Conservation (phyloP, 2,329 filamentous ascomycete genomes). For the Aspergillus intermedius region DNA sequence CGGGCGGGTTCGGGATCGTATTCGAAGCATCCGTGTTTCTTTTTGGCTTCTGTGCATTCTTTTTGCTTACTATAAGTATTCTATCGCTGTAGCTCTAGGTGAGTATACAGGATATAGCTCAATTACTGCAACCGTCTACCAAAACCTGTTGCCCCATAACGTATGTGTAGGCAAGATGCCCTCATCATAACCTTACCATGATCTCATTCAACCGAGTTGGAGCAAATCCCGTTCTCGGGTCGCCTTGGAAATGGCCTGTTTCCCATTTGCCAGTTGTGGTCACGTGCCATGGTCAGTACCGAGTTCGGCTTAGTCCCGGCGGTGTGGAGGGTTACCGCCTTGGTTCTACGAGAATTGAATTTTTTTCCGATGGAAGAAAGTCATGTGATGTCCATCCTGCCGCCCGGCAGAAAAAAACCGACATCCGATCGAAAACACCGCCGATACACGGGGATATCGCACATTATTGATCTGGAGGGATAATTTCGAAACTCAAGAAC, state of each 20-base stretch:
- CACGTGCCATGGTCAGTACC: neutral
- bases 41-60: conserved; percentile 4
- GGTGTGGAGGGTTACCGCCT: neutral
- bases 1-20: conserved; percentile 29
- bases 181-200: neutral
- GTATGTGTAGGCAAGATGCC: conserved; percentile 1
- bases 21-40: conserved; percentile 2
- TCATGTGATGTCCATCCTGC: neutral
- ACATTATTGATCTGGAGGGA: too few relatives aligned
- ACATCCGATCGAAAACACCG: neutral
- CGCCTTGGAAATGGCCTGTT: neutral
- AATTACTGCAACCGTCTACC: too few relatives aligned
- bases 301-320: neutral
- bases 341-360: neutral
- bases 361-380: neutral
- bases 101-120: too few relatives aligned
- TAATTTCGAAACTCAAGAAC: too few relatives aligned
- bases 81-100: too few relatives aligned
- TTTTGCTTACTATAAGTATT: neutral
- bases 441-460: too few relatives aligned
- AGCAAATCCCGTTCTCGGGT: neutral
- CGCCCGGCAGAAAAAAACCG: conserved; percentile 1
- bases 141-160: too few relatives aligned
- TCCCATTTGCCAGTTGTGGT: neutral
- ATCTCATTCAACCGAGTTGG: neutral